Conservation (phyloP, 2,329 filamentous ascomycete genomes). For the Septoria linicola region DNA sequence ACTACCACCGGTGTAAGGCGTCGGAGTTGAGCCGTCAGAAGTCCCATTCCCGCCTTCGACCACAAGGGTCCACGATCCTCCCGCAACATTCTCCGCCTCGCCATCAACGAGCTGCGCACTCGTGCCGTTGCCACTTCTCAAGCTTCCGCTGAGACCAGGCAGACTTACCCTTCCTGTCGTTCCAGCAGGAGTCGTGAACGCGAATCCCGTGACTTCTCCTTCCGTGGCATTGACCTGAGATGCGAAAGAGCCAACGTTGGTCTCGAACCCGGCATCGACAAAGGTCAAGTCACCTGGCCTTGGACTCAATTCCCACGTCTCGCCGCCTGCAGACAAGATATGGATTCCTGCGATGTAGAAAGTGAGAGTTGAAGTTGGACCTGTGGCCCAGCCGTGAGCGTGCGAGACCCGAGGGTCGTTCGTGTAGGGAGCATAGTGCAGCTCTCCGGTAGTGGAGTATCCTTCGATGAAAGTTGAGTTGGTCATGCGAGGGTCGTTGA, state of each 20-base stretch:
- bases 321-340: slow-evolving; percentile 42
- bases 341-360: slow-evolving; percentile 48
- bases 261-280: slow-evolving; percentile 50
- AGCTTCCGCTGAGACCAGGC: slow-evolving; percentile 42
- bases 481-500: slow-evolving; percentile 55
- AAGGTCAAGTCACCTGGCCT: slow-evolving; percentile 45
- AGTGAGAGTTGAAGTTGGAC: slow-evolving; percentile 48
- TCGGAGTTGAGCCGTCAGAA: background rate
- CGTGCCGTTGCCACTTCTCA: slow-evolving; percentile 41
- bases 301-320: slow-evolving; percentile 47
- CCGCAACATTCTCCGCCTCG: slow-evolving; percentile 26
- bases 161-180: slow-evolving; percentile 37
- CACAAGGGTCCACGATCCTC: slow-evolving; percentile 33
- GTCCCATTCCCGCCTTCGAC: slow-evolving; percentile 5
- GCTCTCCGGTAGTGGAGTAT: slow-evolving; percentile 46
- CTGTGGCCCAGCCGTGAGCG: slow-evolving; percentile 54
- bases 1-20: slow-evolving; percentile 5
- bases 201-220: slow-evolving; percentile 20
- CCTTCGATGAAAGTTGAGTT: slow-evolving; percentile 55
- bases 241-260: slow-evolving; percentile 45
- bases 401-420: slow-evolving; percentile 52
- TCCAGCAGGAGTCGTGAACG: slow-evolving; percentile 34
- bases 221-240: slow-evolving; percentile 35
- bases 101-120: slow-evolving; percentile 29
- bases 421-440: slow-evolving; percentile 52